These are phyloP conservation scores for Carex sylvatica DNA, from an alignment of 202 grass and related monocot species.

Conservation along the genomic window DNA sequence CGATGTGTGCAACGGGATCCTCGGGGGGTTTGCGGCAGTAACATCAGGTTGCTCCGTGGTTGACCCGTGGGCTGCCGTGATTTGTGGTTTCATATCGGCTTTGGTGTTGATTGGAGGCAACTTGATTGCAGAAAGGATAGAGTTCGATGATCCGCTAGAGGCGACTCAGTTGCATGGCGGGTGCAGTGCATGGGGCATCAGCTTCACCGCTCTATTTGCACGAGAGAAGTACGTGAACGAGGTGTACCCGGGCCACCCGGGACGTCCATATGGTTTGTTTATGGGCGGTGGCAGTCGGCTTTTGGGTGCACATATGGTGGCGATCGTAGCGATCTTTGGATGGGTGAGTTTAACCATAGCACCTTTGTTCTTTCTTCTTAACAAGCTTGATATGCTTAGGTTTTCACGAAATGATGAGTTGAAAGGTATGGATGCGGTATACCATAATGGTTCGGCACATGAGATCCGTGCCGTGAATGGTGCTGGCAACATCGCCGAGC, in stretches of 20 bases:
- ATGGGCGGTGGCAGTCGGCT: constrained; percentile 61
- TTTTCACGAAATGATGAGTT: constrained; percentile 42
- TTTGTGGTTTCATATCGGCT: constrained; percentile 67
- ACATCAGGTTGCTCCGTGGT: constrained; percentile 27
- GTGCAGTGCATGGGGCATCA: constrained; percentile 65
- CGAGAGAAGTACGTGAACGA: constrained; percentile 57
- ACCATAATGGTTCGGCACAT: too few relatives aligned
- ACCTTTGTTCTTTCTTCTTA: constrained; percentile 54
- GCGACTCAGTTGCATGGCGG: constrained; percentile 71
- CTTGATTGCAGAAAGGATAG: constrained; percentile 31
- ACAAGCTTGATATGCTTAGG: constrained; percentile 45
- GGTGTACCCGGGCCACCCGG: constrained; percentile 32
- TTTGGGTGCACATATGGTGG: constrained; percentile 43
- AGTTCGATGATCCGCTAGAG: constrained; percentile 72
- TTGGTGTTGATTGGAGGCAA: constrained; percentile 78
- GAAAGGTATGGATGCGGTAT: constrained; percentile 44
- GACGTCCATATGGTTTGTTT: constrained; percentile 56
- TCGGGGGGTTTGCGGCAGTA: constrained; percentile 65
- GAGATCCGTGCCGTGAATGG: too few relatives aligned
- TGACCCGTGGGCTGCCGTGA: constrained; percentile 63
- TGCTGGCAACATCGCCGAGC: too few relatives aligned
- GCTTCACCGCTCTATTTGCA: constrained; percentile 74
- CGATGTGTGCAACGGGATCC: constrained; percentile 78
- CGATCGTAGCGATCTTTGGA: constrained; percentile 53
- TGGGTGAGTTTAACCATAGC: constrained; percentile 77